These are phyloP conservation scores for Phytopythium sindhum DNA, from an alignment of 352 stramenopile species.

Conservation along the genomic window DNA sequence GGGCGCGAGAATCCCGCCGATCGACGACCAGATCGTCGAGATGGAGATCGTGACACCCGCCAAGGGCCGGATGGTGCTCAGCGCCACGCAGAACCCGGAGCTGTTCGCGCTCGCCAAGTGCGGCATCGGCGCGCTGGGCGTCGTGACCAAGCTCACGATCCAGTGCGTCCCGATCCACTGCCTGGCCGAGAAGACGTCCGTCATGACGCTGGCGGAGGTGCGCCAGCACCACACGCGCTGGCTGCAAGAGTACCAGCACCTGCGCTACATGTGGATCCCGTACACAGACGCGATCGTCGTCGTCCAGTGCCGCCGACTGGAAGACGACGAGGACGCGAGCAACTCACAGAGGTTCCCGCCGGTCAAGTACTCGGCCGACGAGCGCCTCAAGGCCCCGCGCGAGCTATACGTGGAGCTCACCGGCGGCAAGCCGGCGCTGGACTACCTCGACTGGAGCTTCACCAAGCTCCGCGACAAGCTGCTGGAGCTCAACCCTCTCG, in stretches of 20 bases:
- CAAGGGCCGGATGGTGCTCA: slow-evolving; percentile 88
- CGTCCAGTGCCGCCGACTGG: slow-evolving; percentile 83
- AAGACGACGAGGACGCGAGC: slow-evolving; percentile 36
- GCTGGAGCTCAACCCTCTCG: slow-evolving; percentile 81
- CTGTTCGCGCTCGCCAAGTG: slow-evolving; percentile 93
- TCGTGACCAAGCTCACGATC: slow-evolving; percentile 96
- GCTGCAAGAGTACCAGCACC: slow-evolving; percentile 78
- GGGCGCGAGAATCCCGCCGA: slow-evolving; percentile 91
- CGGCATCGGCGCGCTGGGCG: slow-evolving; percentile 93
- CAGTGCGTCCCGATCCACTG: slow-evolving; percentile 93
- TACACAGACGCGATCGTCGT: slow-evolving; percentile 95
- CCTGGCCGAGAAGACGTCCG: slow-evolving; percentile 92
- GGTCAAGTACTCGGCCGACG: slow-evolving; percentile 42
- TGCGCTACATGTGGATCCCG: slow-evolving; percentile 99
- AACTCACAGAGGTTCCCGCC: slow-evolving; percentile 38
- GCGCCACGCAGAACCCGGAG: slow-evolving; percentile 64
- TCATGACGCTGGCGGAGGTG: slow-evolving; percentile 88
- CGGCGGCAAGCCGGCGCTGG: slow-evolving; percentile 45
- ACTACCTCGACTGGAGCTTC: slow-evolving; percentile 79
- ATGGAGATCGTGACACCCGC: slow-evolving; percentile 96
- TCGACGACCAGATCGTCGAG: slow-evolving; percentile 96
- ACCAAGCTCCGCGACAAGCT: slow-evolving; percentile 84
- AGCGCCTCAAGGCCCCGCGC: slow-evolving; percentile 70
- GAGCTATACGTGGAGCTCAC: slow-evolving; percentile 79
- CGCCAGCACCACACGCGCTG: slow-evolving; percentile 70